Evolutionary conservation across 2,329 filamentous ascomycete species (phyloP).

Genomic region (Fusarium cyanostomum): DNA sequence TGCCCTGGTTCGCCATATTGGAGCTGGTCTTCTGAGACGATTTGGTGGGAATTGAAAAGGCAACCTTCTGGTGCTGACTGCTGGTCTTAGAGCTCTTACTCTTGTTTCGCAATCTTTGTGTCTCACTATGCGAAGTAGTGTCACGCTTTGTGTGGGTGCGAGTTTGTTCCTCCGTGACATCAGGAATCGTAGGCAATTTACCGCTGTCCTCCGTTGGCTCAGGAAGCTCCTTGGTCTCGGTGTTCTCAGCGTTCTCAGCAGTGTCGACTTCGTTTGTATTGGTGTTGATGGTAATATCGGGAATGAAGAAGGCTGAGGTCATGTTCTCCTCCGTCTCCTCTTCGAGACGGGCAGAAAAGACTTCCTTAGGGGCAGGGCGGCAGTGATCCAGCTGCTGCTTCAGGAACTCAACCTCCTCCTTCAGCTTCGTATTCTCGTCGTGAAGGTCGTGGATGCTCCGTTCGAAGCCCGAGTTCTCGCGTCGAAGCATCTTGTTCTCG

Average conservation of each 20-base stretch:
- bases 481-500: slow-evolving; percentile 60
- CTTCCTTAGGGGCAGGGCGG: slow-evolving; percentile 50
- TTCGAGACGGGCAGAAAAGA: slow-evolving; percentile 48
- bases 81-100: slow-evolving; percentile 40
- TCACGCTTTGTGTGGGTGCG: slow-evolving; percentile 44
- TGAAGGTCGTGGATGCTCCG: slow-evolving; percentile 57
- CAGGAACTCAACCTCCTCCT: slow-evolving; percentile 57
- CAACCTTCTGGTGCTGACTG: slow-evolving; percentile 50
- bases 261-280: slow-evolving; percentile 41
- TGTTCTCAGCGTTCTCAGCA: slow-evolving; percentile 46
- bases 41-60: slow-evolving; percentile 54
- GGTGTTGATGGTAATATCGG: slow-evolving; percentile 64
- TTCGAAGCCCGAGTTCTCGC: slow-evolving; percentile 60
- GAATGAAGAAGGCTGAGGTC: slow-evolving; percentile 67
- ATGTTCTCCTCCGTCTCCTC: slow-evolving; percentile 61
- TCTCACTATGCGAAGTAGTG: slow-evolving; percentile 43
- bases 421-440: slow-evolving; percentile 57
- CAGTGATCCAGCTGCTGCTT: slow-evolving; percentile 57
- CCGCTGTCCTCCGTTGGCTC: slow-evolving; percentile 49
- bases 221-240: slow-evolving; percentile 45
- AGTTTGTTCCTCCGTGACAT: slow-evolving; percentile 45
- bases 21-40: slow-evolving; percentile 43
- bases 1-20: slow-evolving; percentile 53
- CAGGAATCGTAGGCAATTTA: slow-evolving; percentile 39
- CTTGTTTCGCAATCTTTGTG: slow-evolving; percentile 43